Evolutionary conservation across 257 asterid species (phyloP).

Genomic region (Jasminum sambac): DNA sequence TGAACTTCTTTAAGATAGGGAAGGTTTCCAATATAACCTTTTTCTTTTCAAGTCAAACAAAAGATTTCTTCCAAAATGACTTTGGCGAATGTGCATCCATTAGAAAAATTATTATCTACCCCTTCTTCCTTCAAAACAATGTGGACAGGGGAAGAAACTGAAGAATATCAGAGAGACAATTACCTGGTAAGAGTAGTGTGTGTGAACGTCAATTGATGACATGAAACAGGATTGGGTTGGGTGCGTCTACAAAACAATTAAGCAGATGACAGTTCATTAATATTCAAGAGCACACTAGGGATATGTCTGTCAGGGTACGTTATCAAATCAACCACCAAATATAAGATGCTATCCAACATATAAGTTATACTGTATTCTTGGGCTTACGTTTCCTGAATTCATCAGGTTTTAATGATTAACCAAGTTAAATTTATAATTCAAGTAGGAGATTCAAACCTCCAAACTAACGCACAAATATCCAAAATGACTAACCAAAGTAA

Average conservation of each 20-base stretch:
- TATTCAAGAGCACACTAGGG: slow-evolving; percentile 10
- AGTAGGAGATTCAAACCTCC: too few species aligned
- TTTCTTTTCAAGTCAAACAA: not conserved
- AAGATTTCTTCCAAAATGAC: not conserved
- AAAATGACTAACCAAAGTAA: too few species aligned
- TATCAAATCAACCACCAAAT: slow-evolving; percentile 8
- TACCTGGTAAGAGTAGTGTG: slow-evolving; percentile 97
- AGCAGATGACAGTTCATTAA: slow-evolving; percentile 24
- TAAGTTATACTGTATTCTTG: not conserved
- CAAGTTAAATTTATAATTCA: too few species aligned
- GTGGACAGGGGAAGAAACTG: slow-evolving; percentile 2
- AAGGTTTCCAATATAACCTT: not conserved
- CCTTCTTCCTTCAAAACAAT: slow-evolving; percentile 6
- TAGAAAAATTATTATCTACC: not conserved
- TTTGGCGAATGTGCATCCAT: not conserved
- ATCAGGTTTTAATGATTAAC: not conserved
- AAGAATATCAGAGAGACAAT: slow-evolving; percentile 13
- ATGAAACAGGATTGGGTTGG: slow-evolving; percentile 98
- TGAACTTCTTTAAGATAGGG: not conserved
- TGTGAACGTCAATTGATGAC: slow-evolving; percentile 97
- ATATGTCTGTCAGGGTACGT: slow-evolving; percentile 7
- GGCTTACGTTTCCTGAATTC: not conserved
- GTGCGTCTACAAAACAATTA: slow-evolving; percentile 77
- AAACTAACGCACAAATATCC: too few species aligned
- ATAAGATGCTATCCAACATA: not conserved